A percentile compares a stretch with the other conserved stretches of the same genome.
Conservation (phyloP, 257 asterid genomes). For the Gentiana straminea region DNA sequence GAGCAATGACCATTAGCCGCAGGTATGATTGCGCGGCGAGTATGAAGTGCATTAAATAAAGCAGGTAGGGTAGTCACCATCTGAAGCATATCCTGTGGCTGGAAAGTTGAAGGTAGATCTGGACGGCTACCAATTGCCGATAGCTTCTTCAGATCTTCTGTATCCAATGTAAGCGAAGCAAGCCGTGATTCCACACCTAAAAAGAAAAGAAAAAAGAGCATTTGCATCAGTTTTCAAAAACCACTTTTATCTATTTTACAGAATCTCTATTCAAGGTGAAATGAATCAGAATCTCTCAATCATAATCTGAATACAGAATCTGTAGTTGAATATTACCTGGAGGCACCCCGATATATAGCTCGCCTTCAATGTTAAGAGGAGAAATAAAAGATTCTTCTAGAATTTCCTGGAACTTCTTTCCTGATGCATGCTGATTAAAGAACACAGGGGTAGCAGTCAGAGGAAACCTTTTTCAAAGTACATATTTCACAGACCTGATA, state of each 20-base stretch:
- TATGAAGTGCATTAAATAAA: conserved; percentile 58
- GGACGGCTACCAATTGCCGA: conserved; percentile 37
- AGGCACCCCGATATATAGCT: conserved; percentile 92
- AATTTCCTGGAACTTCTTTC: conserved; percentile 74
- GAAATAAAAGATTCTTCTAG: conserved; percentile 77
- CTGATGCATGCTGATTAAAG: conserved; percentile 61
- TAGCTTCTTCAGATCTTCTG: conserved; percentile 56
- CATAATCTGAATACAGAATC: conserved; percentile 1
- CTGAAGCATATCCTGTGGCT: conserved; percentile 43
- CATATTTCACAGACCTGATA: no score
- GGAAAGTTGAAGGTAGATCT: conserved; percentile 67
- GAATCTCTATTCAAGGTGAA: no score
- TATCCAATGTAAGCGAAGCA: conserved; percentile 74
- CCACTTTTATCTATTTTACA: neutral
- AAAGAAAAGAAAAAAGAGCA: neutral
- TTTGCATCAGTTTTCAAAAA: no score
- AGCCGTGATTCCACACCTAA: conserved; percentile 95
- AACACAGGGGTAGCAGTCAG: neutral
- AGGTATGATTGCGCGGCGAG: conserved; percentile 87
- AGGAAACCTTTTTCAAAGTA: no score
- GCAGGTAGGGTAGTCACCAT: conserved; percentile 57
- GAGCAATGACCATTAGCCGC: conserved; percentile 95
- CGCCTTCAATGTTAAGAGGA: conserved; percentile 77
- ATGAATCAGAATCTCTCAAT: no score
- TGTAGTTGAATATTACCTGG: conserved; percentile 49